These are phyloP conservation scores for Leccinum pachyderme DNA, from an alignment of 1,284 basidiomycete genomes.

Conservation along the genomic window DNA sequence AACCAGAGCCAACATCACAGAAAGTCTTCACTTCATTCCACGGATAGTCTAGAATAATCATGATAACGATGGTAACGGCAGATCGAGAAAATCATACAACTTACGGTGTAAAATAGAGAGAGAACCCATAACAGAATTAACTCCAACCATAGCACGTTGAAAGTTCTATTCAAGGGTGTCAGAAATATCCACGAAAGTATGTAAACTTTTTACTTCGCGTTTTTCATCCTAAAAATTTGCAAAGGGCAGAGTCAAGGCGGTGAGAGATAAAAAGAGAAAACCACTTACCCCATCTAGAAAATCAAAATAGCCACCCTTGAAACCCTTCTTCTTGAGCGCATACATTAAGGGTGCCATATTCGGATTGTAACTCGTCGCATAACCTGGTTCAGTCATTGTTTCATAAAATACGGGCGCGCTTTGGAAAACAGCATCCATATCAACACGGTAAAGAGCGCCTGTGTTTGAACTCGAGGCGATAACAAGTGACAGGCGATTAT, in stretches of 20 bases:
- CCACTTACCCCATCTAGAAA: conserved; percentile 23
- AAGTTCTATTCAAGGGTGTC: conserved; percentile 12
- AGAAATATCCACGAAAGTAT: background rate
- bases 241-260: background rate
- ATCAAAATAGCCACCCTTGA: conserved; percentile 24
- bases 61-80: background rate
- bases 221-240: conserved; percentile 13
- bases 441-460: conserved; percentile 8
- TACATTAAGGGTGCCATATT: conserved; percentile 26
- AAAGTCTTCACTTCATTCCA: conserved; percentile 44
- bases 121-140: conserved; percentile 18
- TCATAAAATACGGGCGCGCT: conserved; percentile 23
- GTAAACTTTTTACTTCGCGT: conserved; percentile 13
- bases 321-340: conserved; percentile 20
- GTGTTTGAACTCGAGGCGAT: conserved; percentile 15
- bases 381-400: conserved; percentile 26
- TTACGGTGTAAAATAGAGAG: conserved; percentile 28
- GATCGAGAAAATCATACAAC: background rate
- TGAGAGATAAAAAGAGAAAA: background rate
- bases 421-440: conserved; percentile 16
- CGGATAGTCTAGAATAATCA: conserved; percentile 34
- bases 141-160: conserved; percentile 25
- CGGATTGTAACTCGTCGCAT: conserved; percentile 19
- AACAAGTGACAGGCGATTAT: conserved; percentile 31
- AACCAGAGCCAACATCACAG: conserved; percentile 50